phyloP scores from a whole-genome alignment of 2,329 filamentous ascomycete genomes.

The Fusarium mexicanum region DNA sequence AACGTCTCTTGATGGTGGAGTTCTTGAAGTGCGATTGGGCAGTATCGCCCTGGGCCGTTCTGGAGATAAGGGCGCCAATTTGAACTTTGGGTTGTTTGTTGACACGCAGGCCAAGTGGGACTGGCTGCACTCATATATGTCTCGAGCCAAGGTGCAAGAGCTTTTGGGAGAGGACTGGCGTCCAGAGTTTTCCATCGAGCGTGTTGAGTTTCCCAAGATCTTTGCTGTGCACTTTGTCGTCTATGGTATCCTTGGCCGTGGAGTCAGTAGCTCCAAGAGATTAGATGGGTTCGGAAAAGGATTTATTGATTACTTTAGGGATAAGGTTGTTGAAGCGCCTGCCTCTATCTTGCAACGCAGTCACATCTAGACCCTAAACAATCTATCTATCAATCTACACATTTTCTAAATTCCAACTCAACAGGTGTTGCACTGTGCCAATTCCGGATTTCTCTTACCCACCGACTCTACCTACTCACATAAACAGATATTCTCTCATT shows the following conservation, averaged over 20 bases:
- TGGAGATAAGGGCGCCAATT: neutral
- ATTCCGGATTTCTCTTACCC: neutral
- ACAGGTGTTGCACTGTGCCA: neutral
- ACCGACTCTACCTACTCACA: neutral
- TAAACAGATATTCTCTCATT: accelerated
- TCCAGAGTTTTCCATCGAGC: neutral
- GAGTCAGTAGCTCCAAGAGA: neutral
- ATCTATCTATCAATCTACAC: neutral
- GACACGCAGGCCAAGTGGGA: neutral
- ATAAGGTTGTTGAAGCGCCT: neutral
- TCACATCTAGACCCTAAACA: neutral
- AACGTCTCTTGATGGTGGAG: neutral
- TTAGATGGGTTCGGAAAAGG: neutral
- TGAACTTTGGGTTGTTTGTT: neutral
- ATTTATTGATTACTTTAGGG: neutral
- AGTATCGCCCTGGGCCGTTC: neutral
- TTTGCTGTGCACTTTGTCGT: neutral
- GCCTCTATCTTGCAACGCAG: neutral
- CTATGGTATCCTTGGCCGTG: neutral
- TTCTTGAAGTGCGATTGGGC: neutral
- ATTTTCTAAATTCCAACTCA: neutral
- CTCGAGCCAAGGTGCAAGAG: neutral
- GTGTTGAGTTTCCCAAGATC: neutral
- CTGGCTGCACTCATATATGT: neutral
- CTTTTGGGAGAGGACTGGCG: neutral